Evolutionary conservation across 257 asterid species (phyloP).

Genomic region (Eucommia ulmoides): DNA sequence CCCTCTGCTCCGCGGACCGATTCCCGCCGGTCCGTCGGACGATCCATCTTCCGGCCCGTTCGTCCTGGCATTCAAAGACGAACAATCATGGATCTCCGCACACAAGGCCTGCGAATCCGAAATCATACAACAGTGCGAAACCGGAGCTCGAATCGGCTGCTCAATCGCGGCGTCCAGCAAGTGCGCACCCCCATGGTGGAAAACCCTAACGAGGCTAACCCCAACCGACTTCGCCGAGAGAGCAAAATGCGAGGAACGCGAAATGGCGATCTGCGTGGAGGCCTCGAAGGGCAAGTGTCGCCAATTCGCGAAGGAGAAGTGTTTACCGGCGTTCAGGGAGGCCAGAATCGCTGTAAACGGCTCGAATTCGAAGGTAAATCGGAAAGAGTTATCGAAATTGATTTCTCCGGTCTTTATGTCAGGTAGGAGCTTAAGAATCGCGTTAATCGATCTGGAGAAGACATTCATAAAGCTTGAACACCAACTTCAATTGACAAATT

Average conservation of each 20-base stretch:
- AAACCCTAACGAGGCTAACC: constrained; percentile 25
- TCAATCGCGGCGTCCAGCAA: constrained; percentile 71
- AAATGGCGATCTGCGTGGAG: constrained; percentile 51
- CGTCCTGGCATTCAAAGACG: constrained; percentile 59
- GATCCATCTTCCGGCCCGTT: constrained; percentile 42
- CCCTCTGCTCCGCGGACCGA: constrained; percentile 67
- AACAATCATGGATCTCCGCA: constrained; percentile 51
- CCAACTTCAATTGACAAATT: constrained; percentile 21
- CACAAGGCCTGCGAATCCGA: constrained; percentile 38
- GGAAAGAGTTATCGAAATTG: constrained; percentile 39
- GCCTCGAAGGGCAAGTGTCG: constrained; percentile 47
- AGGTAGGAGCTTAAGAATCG: constrained; percentile 15
- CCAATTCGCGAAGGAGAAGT: constrained; percentile 47
- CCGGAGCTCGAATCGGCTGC: constrained; percentile 82
- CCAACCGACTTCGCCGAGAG: constrained; percentile 42
- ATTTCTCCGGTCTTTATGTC: constrained; percentile 42
- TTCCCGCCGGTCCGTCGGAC: constrained; percentile 35
- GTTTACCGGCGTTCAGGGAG: constrained; percentile 41
- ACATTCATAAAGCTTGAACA: constrained; percentile 40
- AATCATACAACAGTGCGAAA: constrained; percentile 56
- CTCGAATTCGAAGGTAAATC: constrained; percentile 23
- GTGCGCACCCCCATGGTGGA: constrained; percentile 90
- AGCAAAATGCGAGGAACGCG: constrained; percentile 66
- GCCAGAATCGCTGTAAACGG: constrained; percentile 43
- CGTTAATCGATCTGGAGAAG: constrained; percentile 21